phyloP scores from a whole-genome alignment of 2,329 filamentous ascomycete species.

The Aspergillus pseudonomiae region DNA sequence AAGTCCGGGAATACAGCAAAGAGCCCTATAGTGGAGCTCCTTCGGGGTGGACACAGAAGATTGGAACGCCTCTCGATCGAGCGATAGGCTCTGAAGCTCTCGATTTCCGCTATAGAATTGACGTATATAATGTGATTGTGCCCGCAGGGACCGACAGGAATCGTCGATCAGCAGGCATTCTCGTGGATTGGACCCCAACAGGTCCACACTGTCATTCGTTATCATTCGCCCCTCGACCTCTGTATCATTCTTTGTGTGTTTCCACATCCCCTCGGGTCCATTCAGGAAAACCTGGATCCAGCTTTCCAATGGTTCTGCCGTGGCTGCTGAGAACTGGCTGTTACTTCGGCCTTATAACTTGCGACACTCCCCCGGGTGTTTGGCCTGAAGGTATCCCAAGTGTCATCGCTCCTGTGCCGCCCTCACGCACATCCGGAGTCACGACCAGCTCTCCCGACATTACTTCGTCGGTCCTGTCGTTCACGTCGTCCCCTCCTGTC shows the following conservation, averaged over 20 bases:
- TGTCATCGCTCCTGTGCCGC: conserved; percentile 26
- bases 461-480: conserved; percentile 13
- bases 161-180: conserved; percentile 9
- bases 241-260: conserved; percentile 15
- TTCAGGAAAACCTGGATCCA: conserved; percentile 14
- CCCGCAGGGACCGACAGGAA: not conserved
- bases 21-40: not conserved
- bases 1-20: not conserved
- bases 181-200: conserved; percentile 7
- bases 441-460: conserved; percentile 14
- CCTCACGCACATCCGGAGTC: conserved; percentile 13
- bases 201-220: conserved; percentile 19
- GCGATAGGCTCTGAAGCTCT: conserved; percentile 7
- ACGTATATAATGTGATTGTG: conserved; percentile 9
- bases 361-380: conserved; percentile 32
- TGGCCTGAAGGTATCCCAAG: conserved; percentile 29
- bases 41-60: not conserved
- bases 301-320: conserved; percentile 28
- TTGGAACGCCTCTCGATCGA: not conserved
- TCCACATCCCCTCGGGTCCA: conserved; percentile 16
- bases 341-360: conserved; percentile 37
- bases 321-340: conserved; percentile 29
- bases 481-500: conserved; percentile 1
- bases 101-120: conserved; percentile 1
- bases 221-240: conserved; percentile 12